Base-by-base conservation (phyloP, 169 alveolate species). In the Sarcocystis neurona region DNA sequence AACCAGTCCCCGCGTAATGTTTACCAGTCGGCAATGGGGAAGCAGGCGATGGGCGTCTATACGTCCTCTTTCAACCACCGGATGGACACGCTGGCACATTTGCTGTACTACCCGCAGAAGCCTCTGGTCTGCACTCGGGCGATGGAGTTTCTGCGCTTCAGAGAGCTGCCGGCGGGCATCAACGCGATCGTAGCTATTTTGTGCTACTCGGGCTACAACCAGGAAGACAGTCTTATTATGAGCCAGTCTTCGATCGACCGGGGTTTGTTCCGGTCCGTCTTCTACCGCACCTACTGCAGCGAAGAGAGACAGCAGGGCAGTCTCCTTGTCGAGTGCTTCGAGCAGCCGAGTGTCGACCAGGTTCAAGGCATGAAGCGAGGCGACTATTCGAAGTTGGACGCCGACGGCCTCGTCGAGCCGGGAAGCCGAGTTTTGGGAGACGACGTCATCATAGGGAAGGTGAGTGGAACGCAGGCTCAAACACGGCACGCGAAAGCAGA, bases 1-100 rank as follows among this genome's bases (percentile, higher is more conserved):
- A 99, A 99, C 94, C 99, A 98, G 96, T 97, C 99, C 34, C 99
- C 99, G 0, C 96, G 99, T 93, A 99, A 99, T 93, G 98, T 99
- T 0, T 98, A 98, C 92, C 99, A 99, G 94, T 96, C 99, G 89
- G 99, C 99, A 50, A 99, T 99, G 99, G 99, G 99, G 4, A 99
- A 99, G 93, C 99, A 99, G 94, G 99, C 99, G 30, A 98, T 99
- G 98, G 99, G 99, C 2, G 98, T 99, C 58, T 98, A 98, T 92
- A 97, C 99, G n/a, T 96, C 99, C 30, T 98, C 98, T 93, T 99
- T 97, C 95, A 97, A 98, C 92, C 96, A 98, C 46, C 96, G 99
- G 63, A 96, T 98, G 97, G 99, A 99, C 94, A 98, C 99, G 70
- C 94, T 98, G 66, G 98, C 99, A 79, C 99, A 98, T 94, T 96